These are phyloP conservation scores for Cocos nucifera DNA, from an alignment of 176 grass and related monocot species.

Conservation along the genomic window DNA sequence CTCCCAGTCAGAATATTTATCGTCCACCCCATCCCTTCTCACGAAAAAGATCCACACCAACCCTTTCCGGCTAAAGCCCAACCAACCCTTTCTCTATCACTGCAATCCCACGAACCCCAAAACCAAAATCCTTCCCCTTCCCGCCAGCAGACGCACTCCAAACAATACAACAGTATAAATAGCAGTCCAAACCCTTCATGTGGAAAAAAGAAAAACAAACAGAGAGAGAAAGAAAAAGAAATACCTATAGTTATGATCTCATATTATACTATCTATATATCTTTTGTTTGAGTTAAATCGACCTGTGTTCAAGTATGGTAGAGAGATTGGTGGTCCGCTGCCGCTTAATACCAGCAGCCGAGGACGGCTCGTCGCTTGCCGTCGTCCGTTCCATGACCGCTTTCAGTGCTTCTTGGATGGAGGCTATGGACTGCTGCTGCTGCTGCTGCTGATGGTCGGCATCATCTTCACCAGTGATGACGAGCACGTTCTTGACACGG, in stretches of 20 bases:
- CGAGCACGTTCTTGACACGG: conserved; percentile 82
- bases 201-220: neutral
- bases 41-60: too few relatives aligned
- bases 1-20: too few relatives aligned
- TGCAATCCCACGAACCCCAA: too few relatives aligned
- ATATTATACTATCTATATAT: conserved; percentile 29
- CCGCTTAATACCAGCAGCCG: conserved; percentile 66
- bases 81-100: too few relatives aligned
- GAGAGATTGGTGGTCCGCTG: conserved; percentile 76
- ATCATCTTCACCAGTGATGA: conserved; percentile 54
- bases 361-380: neutral
- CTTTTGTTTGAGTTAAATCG: conserved; percentile 50
- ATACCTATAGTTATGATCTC: conserved; percentile 21
- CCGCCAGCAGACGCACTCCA: neutral
- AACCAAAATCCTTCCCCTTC: conserved; percentile 1
- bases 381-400: conserved; percentile 76
- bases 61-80: too few relatives aligned
- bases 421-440: conserved; percentile 44
- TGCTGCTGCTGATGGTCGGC: conserved; percentile 31
- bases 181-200: conserved; percentile 6
- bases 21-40: too few relatives aligned
- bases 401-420: conserved; percentile 81
- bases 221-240: neutral
- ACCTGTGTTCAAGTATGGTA: conserved; percentile 76
- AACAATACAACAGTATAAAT: conserved; percentile 11